These are phyloP conservation scores for Thamnidium elegans DNA, from an alignment of 192 early-diverging fungal species.

Conservation along the genomic window DNA sequence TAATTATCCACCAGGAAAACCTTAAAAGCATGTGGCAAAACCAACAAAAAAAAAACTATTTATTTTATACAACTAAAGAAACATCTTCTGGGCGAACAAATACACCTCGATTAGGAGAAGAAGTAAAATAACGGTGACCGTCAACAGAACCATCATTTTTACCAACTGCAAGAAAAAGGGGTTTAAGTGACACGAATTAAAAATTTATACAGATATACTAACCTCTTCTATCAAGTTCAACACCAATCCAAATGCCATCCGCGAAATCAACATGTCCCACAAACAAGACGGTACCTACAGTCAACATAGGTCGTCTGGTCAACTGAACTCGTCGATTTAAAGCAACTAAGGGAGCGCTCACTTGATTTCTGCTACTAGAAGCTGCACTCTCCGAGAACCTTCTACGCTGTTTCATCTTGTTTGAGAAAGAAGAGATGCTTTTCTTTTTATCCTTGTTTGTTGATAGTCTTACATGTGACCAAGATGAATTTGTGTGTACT, in stretches of 20 bases:
- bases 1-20: too few species aligned
- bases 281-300: constrained; percentile 66
- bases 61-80: not conserved
- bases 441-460: not conserved
- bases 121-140: constrained; percentile 71
- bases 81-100: constrained; percentile 65
- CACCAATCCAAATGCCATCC: constrained; percentile 80
- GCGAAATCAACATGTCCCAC: constrained; percentile 78
- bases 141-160: constrained; percentile 76
- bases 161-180: constrained; percentile 38
- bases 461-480: not conserved
- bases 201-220: too few species aligned
- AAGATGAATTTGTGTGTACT: not conserved
- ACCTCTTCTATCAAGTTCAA: constrained; percentile 69
- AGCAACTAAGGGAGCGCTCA: not conserved
- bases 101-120: constrained; percentile 59
- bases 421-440: not conserved
- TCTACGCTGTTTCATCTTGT: constrained; percentile 10
- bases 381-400: not conserved
- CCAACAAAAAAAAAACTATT: too few species aligned
- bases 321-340: constrained; percentile 18
- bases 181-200: too few species aligned
- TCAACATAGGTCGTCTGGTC: constrained; percentile 12
- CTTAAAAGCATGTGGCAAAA: too few species aligned
- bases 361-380: not conserved